Percentiles rank a stretch among this genome's conserved stretches.
These are phyloP conservation scores for Persicaria maculosa DNA, from an alignment of 148 eudicot genomes.

Conservation along the genomic window DNA sequence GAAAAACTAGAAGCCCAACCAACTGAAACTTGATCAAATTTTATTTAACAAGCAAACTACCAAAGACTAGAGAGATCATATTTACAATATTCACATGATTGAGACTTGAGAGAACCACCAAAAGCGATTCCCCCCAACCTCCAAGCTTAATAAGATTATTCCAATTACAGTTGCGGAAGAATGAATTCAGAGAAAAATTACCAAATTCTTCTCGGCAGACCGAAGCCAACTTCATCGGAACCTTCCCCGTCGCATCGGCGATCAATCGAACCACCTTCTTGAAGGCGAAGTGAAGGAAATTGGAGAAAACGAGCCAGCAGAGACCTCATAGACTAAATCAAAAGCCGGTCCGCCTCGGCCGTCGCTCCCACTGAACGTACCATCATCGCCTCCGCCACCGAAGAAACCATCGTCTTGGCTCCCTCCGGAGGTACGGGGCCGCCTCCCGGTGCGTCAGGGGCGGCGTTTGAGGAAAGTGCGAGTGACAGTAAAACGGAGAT, in stretches of 20 bases:
- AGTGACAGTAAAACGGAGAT: slow-evolving; percentile 18
- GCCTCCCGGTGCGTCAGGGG: slow-evolving; percentile 16
- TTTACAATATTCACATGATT: background rate
- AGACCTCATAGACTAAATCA: slow-evolving; percentile 47
- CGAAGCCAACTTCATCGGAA: slow-evolving; percentile 18
- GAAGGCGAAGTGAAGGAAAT: slow-evolving; percentile 52
- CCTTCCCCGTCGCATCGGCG: slow-evolving; percentile 26
- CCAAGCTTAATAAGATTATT: background rate
- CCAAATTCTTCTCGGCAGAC: slow-evolving; percentile 15
- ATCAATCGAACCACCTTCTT: slow-evolving; percentile 38
- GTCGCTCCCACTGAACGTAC: slow-evolving; percentile 17
- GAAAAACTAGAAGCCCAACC: background rate
- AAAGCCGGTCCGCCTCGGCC: slow-evolving; percentile 39
- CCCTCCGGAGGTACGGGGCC: slow-evolving; percentile 16
- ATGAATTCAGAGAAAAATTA: background rate
- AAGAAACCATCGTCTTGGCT: slow-evolving; percentile 19
- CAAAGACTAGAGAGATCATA: background rate
- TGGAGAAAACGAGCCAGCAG: slow-evolving; percentile 46
- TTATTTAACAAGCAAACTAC: background rate
- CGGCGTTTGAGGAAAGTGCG: slow-evolving; percentile 16
- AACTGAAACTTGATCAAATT: background rate
- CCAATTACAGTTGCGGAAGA: background rate
- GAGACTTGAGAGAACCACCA: background rate
- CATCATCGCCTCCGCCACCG: slow-evolving; percentile 19
- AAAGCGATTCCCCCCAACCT: background rate